Conservation (phyloP, 805 yeast species). For the Maudiozyma bulderi region DNA sequence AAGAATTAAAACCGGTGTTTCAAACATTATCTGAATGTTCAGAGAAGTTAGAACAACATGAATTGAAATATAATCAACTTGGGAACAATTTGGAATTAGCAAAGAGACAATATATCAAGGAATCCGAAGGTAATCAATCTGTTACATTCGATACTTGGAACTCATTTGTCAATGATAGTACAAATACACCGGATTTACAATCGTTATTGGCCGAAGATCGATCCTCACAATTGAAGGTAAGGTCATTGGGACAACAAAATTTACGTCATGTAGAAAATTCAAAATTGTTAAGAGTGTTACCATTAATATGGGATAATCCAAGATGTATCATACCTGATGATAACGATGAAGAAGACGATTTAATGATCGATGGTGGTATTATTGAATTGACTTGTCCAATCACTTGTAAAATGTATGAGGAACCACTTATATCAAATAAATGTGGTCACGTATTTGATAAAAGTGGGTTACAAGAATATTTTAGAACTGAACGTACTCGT, state of each 20-base stretch:
- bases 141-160: conserved; percentile 4
- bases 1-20: conserved; percentile 1
- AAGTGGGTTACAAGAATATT: conserved; percentile 33
- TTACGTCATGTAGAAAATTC: neutral
- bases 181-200: conserved; percentile 12
- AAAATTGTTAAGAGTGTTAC: conserved; percentile 31
- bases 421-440: conserved; percentile 44
- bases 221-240: neutral
- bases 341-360: conserved; percentile 44
- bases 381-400: conserved; percentile 63
- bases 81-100: neutral
- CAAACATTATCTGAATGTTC: neutral
- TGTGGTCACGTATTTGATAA: conserved; percentile 61
- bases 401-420: conserved; percentile 40
- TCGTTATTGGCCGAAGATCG: neutral
- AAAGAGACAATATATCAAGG: neutral
- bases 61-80: neutral
- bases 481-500: conserved; percentile 13
- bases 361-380: conserved; percentile 60
- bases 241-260: neutral
- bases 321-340: conserved; percentile 49
- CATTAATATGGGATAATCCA: conserved; percentile 48
- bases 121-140: neutral
- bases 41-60: neutral
- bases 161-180: conserved; percentile 7